phyloP scores from a whole-genome alignment of 108 stramenopile genomes.

The Schizochytrium sp. region DNA sequence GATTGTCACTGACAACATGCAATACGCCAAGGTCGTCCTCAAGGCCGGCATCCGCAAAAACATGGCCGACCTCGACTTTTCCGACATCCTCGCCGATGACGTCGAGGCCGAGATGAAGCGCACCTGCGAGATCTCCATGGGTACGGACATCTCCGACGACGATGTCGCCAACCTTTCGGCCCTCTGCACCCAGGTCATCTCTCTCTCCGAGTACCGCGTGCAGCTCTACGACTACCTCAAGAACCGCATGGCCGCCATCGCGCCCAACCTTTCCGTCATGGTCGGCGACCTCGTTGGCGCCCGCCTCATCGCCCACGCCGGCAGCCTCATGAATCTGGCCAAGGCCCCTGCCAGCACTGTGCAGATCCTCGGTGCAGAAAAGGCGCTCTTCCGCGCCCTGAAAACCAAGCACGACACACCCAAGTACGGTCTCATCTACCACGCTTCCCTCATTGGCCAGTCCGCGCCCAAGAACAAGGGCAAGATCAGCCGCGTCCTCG shows the following conservation, averaged over 20 bases:
- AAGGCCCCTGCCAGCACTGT: constrained; percentile 99
- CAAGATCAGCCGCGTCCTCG: constrained; percentile 94
- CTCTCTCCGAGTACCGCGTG: constrained; percentile 91
- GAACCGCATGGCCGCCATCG: constrained; percentile 98
- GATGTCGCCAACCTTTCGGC: constrained; percentile 85
- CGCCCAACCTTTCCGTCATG: constrained; percentile 97
- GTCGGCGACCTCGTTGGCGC: constrained; percentile 98
- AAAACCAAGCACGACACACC: constrained; percentile 99
- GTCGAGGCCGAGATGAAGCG: constrained; percentile 76
- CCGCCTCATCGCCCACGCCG: constrained; percentile 95
- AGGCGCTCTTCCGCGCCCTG: constrained; percentile 99
- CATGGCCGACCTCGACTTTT: constrained; percentile 70
- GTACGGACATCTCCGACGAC: constrained; percentile 90
- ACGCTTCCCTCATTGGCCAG: constrained; percentile 97
- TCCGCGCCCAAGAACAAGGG: constrained; percentile 98
- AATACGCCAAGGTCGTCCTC: constrained; percentile 89
- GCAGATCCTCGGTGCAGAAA: constrained; percentile 99
- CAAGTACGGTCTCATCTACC: constrained; percentile 99
- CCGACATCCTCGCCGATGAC: constrained; percentile 62
- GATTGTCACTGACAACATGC: constrained; percentile 92
- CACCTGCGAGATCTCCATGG: constrained; percentile 96
- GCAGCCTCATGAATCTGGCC: constrained; percentile 94
- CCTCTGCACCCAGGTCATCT: constrained; percentile 88
- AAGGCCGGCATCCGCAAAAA: constrained; percentile 76
- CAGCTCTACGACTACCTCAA: constrained; percentile 96